Base-by-base conservation (phyloP, 2,329 filamentous ascomycete species). In the Sporothrix dimorphospora region DNA sequence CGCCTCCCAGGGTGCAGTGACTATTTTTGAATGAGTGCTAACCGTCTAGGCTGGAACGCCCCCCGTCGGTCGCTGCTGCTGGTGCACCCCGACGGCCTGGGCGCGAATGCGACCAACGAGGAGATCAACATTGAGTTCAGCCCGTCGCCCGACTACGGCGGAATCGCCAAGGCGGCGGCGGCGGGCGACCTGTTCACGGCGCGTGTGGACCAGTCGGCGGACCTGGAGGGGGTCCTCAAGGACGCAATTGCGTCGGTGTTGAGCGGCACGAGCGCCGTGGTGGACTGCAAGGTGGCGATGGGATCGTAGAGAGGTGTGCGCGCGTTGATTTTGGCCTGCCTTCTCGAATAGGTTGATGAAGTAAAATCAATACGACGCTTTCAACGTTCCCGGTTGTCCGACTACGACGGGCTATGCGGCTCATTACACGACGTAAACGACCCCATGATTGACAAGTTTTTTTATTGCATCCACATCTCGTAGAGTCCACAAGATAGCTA, bases 41-140 rank as follows among this genome's bases (percentile, higher is more conserved):
- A 57, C 38, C 14, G 2, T 19, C 1, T 24, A 83, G 86, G 87
- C 53, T 90, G 87, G 87, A 89, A 90, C 75, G 87, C 88, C 0
- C 88, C 88, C 3, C 83, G 87, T 3, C 83, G 83, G 49, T 89
- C 87, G 0, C 79, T 88, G 55, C 79, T 87, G 2, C 81, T 90
- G 14, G 87, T 90, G 0, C 88, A 90, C 74, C 88, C 88, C 0
- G 81, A 89, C 4, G 88, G 88, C 0, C 78, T 85, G 2, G 87
- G 85, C 1, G 85, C 87, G 34, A 82, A 79, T 75, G 86, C 86
- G 0, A 85, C 82, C n/a, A 89, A 89, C 77, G 87, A 88, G 72
- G 88, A 90, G 77, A 85, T 89, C 75, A 89, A 89, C 76, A 89
- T 90, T 74, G 87, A 86, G 0, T 89, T 90, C 73, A 82, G 84